phyloP scores from a whole-genome alignment of 768 basidiomycete genomes.

The Pleurotus sapidus region DNA sequence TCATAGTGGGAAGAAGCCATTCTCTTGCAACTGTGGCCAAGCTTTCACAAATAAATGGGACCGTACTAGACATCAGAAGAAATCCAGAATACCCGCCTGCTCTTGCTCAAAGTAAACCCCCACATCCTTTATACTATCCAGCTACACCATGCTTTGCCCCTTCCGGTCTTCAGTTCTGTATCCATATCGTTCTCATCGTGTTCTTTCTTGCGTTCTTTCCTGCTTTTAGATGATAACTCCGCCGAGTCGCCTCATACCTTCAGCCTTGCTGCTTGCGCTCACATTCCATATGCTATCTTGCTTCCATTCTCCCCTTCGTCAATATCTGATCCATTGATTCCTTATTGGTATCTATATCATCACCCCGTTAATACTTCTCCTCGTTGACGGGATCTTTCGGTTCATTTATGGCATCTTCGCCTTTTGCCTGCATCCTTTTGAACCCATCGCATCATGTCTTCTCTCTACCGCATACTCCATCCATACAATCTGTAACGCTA shows the following conservation, averaged over 20 bases:
- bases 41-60: slow-evolving; percentile 6
- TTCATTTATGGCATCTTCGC: neutral
- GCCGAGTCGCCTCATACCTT: neutral
- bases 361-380: neutral
- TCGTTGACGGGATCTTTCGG: slow-evolving; percentile 5
- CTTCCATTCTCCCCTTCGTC: neutral
- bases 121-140: neutral
- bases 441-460: neutral
- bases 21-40: slow-evolving; percentile 4
- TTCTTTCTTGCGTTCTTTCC: neutral
- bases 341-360: slow-evolving; percentile 1
- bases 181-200: neutral
- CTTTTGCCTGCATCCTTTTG: neutral
- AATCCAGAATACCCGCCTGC: slow-evolving; percentile 1
- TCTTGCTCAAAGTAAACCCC: neutral
- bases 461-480: neutral
- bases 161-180: neutral
- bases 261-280: neutral
- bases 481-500: no score
- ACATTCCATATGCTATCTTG: neutral
- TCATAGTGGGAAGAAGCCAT: neutral
- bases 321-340: neutral
- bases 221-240: neutral
- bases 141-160: neutral
- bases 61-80: slow-evolving; percentile 6